Base-by-base conservation (phyloP, 768 basidiomycete species). In the Auriscalpium microsporum region DNA sequence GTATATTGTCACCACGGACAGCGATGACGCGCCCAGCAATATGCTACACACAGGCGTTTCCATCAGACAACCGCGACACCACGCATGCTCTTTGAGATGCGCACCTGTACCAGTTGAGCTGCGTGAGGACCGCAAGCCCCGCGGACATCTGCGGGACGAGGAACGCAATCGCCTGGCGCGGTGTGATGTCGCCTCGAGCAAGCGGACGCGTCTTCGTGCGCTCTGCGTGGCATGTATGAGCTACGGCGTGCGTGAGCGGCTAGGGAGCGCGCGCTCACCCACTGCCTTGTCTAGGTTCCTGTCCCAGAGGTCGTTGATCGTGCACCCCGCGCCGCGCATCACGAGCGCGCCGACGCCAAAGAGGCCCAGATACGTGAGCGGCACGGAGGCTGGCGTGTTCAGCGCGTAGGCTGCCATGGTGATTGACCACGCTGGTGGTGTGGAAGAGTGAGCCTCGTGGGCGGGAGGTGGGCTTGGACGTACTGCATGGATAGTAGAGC, bases 291-390 rank as follows among this genome's bases (percentile, higher is more conserved):
- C 96, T 46, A 96, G 80, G 58, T 90, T 83, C 59, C 78, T 79
- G 71, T 99, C 96, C 95, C 96, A 98, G 84, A 99, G 84, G 67
- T 99, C 96, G 68, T 99, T 99, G 63, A 99, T 95, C 3, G 92
- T 97, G 70, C 96, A 99, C 3, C 96, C 96, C 19, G 96, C 96
- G 6, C 95, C 92, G 17, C 96, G 84, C 96, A 99, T 99, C 50
- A 98, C 78, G 45, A 96, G 62, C 0, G 96, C 94, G 1, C 96
- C 96, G 10, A 86, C 67, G 2, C 91, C 94, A 65, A 98, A 98
- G 1, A 98, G 73, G 36, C 81, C 72, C 48, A 91, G 74, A 65
- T 93, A 95, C 16, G 80, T 83, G 53, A 92, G 66, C 14, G 91
- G 88, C 0, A 76, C 79, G 2, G 80, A 78, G 47, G 78, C 73